Evolutionary conservation across 768 basidiomycete genomes (phyloP), one percentile per base, ranked within the genome.

Genomic region (Trametes cinnabarina): DNA sequence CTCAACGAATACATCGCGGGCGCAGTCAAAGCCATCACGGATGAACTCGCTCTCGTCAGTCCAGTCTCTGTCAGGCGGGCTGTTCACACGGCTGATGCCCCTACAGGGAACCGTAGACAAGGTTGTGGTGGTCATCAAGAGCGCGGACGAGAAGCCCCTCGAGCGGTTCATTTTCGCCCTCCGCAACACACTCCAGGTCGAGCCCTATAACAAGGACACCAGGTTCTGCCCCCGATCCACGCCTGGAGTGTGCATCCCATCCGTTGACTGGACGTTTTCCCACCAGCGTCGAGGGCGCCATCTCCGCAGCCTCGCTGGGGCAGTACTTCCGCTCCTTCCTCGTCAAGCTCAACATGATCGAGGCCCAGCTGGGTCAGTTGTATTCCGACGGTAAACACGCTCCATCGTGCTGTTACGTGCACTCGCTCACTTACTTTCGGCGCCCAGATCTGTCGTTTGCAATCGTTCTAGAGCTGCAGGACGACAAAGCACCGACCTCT

Each of bases 1-100:
- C 77, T 98, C 51, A 89, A 91, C 62, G 85, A 88, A 43, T 98
- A 97, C 69, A 88, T 98, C 55, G 83, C 91, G n/a, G 89, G 90
- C 19, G 88, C 92, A 2, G 79, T 94, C 56, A 88, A 87, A 66
- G 87, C 91, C n/a, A 72, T 94, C 26, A 79, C 81, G 19, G 89
- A 91, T 44, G 93, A 96, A 70, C 77, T 97, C 14, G 69, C 76
- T 19, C 75, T 77, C 55, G 92, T 92, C 64, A 58, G 65, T 55
- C 32, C 23, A 43, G n/a, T 12, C 4, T 15, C 25, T 34, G 7
- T 15, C n/a, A 15, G 22, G 15, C 53, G 41, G 34, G 12, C 28
- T 19, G 11, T n/a, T 9, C 35, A 19, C 28, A n/a, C 8, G 30
- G 9, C 52, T 51, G 17, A 42, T 30, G 14, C 28, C 19, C 11